A percentile compares a stretch with the other conserved stretches of the same genome.
phyloP scores from a whole-genome alignment of 371 early-diverging fungal species.

The Catenaria anguillulae region DNA sequence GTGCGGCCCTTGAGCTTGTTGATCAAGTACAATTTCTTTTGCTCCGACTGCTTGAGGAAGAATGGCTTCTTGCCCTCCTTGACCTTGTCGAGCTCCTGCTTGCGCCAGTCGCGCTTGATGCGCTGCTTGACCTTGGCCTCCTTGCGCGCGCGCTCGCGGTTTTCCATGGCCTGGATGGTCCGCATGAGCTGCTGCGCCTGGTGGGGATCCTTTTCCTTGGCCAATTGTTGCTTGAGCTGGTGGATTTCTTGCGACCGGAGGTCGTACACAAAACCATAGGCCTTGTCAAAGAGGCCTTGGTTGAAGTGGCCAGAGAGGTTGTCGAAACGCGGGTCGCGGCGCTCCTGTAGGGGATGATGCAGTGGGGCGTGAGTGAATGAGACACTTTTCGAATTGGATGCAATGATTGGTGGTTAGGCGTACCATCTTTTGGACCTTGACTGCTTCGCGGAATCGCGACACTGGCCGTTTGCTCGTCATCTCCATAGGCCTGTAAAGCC shows the following conservation, averaged over 20 bases:
- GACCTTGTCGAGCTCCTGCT: constrained; percentile 57
- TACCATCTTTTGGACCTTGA: constrained; percentile 40
- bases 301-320: constrained; percentile 64
- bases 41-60: constrained; percentile 68
- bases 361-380: background rate
- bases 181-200: constrained; percentile 28
- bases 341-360: too few species aligned
- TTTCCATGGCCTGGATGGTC: background rate
- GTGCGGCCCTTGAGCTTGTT: constrained; percentile 52
- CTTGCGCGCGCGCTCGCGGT: background rate
- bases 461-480: constrained; percentile 68
- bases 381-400: background rate
- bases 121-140: constrained; percentile 43
- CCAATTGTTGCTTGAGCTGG: constrained; percentile 39
- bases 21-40: constrained; percentile 59
- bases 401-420: background rate
- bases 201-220: constrained; percentile 43
- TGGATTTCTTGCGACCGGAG: constrained; percentile 55
- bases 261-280: constrained; percentile 64
- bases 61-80: constrained; percentile 76
- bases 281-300: constrained; percentile 66
- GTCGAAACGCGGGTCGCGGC: constrained; percentile 82
- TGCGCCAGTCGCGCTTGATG: constrained; percentile 55
- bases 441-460: constrained; percentile 56
- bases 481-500: constrained; percentile 52